phyloP scores from a whole-genome alignment of 1,139 yeast genomes.

The Suhomyces panamericanus region DNA sequence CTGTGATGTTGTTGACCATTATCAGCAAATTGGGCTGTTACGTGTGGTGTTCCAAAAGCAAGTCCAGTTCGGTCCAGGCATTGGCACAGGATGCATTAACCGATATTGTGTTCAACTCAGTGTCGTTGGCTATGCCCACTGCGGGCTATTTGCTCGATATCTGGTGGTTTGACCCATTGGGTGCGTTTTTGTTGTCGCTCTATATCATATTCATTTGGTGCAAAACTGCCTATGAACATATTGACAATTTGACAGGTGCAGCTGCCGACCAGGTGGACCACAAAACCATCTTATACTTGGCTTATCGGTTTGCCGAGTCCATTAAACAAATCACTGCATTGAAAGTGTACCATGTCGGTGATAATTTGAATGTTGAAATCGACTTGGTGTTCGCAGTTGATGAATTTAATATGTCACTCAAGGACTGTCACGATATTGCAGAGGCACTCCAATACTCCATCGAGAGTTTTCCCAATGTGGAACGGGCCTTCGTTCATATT shows the following conservation, averaged over 20 bases:
- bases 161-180: conserved; percentile 78
- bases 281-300: conserved; percentile 65
- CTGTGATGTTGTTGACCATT: conserved; percentile 65
- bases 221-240: conserved; percentile 65
- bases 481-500: conserved; percentile 78
- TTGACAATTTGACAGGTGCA: conserved; percentile 73
- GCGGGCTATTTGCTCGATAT: conserved; percentile 50
- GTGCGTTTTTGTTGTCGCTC: conserved; percentile 62
- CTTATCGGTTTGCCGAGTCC: conserved; percentile 68
- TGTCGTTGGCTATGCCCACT: conserved; percentile 70
- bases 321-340: conserved; percentile 65
- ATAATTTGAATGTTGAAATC: conserved; percentile 71
- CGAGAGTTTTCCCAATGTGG: conserved; percentile 74
- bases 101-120: conserved; percentile 64
- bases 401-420: conserved; percentile 46
- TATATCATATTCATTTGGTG: conserved; percentile 70
- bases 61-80: conserved; percentile 72
- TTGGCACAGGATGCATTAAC: conserved; percentile 81
- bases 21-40: conserved; percentile 60
- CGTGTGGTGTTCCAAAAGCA: conserved; percentile 62
- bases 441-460: conserved; percentile 80
- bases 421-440: conserved; percentile 78
- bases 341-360: conserved; percentile 79
- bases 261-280: conserved; percentile 64
- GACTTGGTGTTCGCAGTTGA: conserved; percentile 62